Base-by-base conservation (phyloP, 2,329 filamentous ascomycete species). In the Sarocladium brachiariae region DNA sequence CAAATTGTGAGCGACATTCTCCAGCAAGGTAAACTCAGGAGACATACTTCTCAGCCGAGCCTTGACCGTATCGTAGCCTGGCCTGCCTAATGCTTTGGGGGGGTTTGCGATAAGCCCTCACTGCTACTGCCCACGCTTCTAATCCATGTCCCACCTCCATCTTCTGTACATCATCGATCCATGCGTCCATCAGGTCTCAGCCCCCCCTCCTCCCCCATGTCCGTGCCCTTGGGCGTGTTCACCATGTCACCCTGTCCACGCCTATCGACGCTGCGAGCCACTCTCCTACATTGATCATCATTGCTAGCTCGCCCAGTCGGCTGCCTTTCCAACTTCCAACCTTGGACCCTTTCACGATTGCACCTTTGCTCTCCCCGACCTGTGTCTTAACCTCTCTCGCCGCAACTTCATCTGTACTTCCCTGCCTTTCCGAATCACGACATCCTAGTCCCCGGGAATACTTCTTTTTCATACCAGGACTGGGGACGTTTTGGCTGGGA, bases 201-300 rank as follows among this genome's bases (percentile, higher is more conserved):
- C 10, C 23, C 21, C 39, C 30, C 30, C 8, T 31, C 30, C 4
- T 19, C 35, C 18, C 18, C 16, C 18, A 21, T 19, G 27, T 30
- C 27, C 27, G 37, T 41, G 4, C 16, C 19, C 18, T 21, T n/a
- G 37, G 16, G 19, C 37, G 43, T 25, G 43, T n/a, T n/a, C 43
- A 47, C 43, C 43, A 47, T 47, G 43, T 47, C 43, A 47, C 43
- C 43, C 43, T 47, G 43, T 13, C 39, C 21, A 18, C 33, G 13
- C 33, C 16, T 13, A 23, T 43, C 39, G 13, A 19, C 19, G 14
- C 23, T 43, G 43, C 16, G 21, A 30, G 27, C 27, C 27, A 39
- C 25, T 47, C 25, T 19, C 43, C 25, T 18, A 7, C n/a, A 16
- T 31, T 33, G 43, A 47, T 47, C 43, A 47, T 31, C 43, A 47